Conservation (phyloP, 768 basidiomycete genomes). For the Russula sp. region DNA sequence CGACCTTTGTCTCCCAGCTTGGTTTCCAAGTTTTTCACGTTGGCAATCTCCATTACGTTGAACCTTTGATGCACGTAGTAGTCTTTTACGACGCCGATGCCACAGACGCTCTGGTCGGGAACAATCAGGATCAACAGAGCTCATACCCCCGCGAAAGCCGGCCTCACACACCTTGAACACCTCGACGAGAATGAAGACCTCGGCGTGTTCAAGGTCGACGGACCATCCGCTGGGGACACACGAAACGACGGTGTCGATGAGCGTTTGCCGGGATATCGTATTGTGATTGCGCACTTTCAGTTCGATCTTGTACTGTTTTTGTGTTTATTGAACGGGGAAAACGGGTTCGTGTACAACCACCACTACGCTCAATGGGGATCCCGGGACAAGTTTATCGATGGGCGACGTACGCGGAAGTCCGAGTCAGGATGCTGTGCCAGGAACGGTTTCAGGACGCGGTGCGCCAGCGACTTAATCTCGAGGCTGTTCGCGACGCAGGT, state of each 20-base stretch:
- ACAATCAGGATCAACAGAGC: not conserved
- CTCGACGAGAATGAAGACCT: slow-evolving; percentile 71
- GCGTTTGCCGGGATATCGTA: slow-evolving; percentile 47
- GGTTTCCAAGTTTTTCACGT: slow-evolving; percentile 34
- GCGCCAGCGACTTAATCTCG: slow-evolving; percentile 61
- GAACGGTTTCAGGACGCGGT: slow-evolving; percentile 44
- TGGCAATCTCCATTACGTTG: slow-evolving; percentile 69
- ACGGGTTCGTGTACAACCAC: not conserved
- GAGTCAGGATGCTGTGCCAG: slow-evolving; percentile 39
- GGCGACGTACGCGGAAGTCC: slow-evolving; percentile 40
- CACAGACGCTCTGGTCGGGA: slow-evolving; percentile 56
- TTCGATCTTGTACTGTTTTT: slow-evolving; percentile 71
- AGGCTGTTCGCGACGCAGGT: slow-evolving; percentile 60
- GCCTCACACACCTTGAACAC: slow-evolving; percentile 74
- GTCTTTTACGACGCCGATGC: slow-evolving; percentile 63
- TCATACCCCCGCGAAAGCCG: not conserved
- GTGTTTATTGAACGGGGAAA: not conserved
- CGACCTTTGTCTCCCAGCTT: slow-evolving; percentile 32
- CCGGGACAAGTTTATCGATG: not conserved
- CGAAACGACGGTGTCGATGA: slow-evolving; percentile 63
- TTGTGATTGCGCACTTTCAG: slow-evolving; percentile 68
- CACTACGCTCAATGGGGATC: not conserved
- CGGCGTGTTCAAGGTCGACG: slow-evolving; percentile 61
- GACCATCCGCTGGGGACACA: slow-evolving; percentile 61
- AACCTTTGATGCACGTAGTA: slow-evolving; percentile 70